These are phyloP conservation scores for Verticillium nonalfalfae DNA, from an alignment of 2,329 filamentous ascomycete genomes.

Conservation along the genomic window DNA sequence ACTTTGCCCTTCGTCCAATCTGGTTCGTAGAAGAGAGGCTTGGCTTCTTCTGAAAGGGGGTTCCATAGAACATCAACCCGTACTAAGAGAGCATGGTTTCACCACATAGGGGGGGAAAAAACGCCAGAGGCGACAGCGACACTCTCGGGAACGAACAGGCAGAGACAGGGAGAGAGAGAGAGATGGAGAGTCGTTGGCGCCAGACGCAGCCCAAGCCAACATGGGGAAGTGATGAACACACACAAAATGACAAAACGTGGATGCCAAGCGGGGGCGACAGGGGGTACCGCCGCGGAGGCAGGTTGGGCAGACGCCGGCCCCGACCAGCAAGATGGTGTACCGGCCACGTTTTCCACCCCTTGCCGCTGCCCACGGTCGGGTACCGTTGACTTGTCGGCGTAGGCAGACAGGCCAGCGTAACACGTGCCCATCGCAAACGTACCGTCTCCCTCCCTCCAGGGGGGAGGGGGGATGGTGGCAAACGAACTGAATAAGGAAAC, in stretches of 20 bases:
- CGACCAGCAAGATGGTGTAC: neutral
- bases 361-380: neutral
- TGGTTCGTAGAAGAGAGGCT: neutral
- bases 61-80: neutral
- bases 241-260: no score
- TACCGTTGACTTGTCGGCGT: neutral
- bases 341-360: neutral
- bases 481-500: neutral
- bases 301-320: neutral
- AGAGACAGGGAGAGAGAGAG: no score
- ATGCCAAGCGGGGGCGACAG: neutral
- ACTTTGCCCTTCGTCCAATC: neutral
- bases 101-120: no score
- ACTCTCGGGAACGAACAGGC: no score
- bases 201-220: no score
- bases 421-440: neutral
- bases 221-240: no score
- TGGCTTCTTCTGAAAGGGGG: neutral
- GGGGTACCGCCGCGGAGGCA: neutral
- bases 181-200: no score
- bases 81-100: no score
- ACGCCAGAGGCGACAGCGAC: no score
- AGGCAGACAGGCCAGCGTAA: neutral
- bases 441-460: neutral
- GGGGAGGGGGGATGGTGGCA: neutral